Percentiles rank a stretch among this genome's conserved stretches.
Conservation (phyloP, 805 yeast genomes). For the Saccharomycopsis vini region DNA sequence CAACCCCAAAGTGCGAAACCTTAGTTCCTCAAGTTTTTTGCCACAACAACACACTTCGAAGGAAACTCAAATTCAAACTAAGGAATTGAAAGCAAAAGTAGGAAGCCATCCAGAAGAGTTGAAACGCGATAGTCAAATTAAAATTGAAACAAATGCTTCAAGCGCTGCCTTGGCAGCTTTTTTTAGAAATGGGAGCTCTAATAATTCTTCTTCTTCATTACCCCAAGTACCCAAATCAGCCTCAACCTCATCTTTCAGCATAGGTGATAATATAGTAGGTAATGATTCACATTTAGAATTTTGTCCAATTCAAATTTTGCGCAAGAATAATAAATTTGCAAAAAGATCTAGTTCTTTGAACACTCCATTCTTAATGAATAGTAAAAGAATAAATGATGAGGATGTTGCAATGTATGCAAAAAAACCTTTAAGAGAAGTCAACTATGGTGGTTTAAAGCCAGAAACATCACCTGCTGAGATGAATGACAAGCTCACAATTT, state of each 20-base stretch:
- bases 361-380: conserved; percentile 16
- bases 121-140: conserved; percentile 21
- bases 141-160: conserved; percentile 31
- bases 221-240: neutral
- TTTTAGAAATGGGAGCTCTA: conserved; percentile 19
- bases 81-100: no score
- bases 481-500: conserved; percentile 10
- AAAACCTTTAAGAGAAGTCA: neutral
- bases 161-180: conserved; percentile 32
- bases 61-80: no score
- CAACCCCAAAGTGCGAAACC: conserved; percentile 14
- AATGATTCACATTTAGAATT: no score
- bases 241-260: neutral
- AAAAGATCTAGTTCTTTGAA: conserved; percentile 14
- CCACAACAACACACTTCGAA: no score
- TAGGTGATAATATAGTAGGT: neutral
- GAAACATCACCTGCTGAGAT: no score
- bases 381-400: neutral
- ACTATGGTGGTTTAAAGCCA: neutral
- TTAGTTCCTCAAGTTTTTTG: no score
- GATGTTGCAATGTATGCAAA: neutral
- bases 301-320: no score
- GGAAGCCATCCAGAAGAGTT: no score
- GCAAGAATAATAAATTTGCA: neutral
- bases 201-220: neutral